Percentiles rank a stretch among this genome's conserved stretches.
phyloP scores from a whole-genome alignment of 2,329 filamentous ascomycete species.

The Dactylella cylindrospora region DNA sequence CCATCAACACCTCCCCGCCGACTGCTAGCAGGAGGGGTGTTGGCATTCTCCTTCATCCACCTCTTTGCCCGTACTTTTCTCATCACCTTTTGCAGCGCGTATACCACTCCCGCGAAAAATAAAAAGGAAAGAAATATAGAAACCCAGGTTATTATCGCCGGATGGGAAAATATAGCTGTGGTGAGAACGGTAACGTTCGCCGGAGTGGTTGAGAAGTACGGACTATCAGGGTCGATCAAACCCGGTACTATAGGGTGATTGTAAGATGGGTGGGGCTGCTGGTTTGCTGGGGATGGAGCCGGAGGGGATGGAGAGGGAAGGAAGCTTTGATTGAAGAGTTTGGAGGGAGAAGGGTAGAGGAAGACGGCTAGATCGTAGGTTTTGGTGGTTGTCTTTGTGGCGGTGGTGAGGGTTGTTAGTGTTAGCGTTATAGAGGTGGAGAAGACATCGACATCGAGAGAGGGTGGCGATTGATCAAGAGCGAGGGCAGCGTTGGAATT shows the following conservation, averaged over 20 bases:
- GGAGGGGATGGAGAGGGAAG: too few species aligned
- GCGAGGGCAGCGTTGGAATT: too few species aligned
- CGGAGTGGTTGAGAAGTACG: constrained; percentile 7
- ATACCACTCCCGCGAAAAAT: constrained; percentile 9
- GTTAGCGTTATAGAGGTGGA: constrained; percentile 1
- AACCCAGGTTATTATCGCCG: constrained; percentile 18
- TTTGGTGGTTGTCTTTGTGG: background rate
- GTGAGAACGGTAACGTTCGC: constrained; percentile 11
- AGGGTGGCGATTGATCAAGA: too few species aligned
- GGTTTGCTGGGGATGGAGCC: background rate
- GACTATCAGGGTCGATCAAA: constrained; percentile 5
- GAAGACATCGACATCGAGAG: too few species aligned
- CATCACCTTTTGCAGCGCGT: constrained; percentile 24
- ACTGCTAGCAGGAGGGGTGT: too few species aligned
- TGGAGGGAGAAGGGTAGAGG: too few species aligned
- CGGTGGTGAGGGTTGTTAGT: constrained; percentile 2
- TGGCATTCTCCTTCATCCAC: constrained; percentile 11
- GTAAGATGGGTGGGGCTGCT: background rate
- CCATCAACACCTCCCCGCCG: background rate
- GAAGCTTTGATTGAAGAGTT: too few species aligned
- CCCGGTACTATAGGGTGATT: background rate
- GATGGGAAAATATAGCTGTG: constrained; percentile 26
- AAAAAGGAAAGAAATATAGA: constrained; percentile 15
- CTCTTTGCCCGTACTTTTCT: constrained; percentile 11
- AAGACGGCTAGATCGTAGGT: too few species aligned